Evolutionary conservation across 164 flowering plant species (phyloP), one percentile per base, ranked within the genome.

Genomic region (Malania oleifera): DNA sequence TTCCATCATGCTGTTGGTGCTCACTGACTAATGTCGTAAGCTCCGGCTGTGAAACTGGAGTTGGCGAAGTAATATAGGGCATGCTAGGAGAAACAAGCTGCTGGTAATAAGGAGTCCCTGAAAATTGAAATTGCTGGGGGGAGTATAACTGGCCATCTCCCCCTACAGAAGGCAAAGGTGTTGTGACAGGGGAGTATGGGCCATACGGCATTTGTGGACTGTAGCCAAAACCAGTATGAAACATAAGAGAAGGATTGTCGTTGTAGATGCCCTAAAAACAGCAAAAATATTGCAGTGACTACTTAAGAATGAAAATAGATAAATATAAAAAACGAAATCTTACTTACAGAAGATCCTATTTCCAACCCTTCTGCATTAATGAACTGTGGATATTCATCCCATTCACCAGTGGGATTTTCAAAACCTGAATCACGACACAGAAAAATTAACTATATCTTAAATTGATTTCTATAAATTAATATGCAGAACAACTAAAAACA

Each of bases 171-270:
- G 89, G 87, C 58, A 89, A 52, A 53, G 98, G 90, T 26, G 91
- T 79, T 48, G 93, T 81, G 38, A 79, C 83, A 1, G 99, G 96
- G 22, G 99, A 90, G 72, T 82, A 93, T 60, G 89, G 96, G 57
- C 96, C 97, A 70, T 81, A 90, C 28, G 91, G 91, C 84, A 86
- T 80, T 56, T 86, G 96, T 31, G 89, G 81, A 70, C 69, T 86
- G 72, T 77, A 90, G 35, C 93, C 96, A 77, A 82, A 90, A 39
- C 91, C 93, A 62, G 92, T 61, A 70, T 85, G 97, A 63, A 72
- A 82, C 40, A 85, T 68, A 19, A 87, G 72, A 61, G 98, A 82
- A 40, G 84, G 74, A 73, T 81, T 92, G 18, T 92, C 98, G 65
- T 83, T 87, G 84, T 77, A 89, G 63, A 87, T 67, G 28, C 83